Percentiles rank a stretch among this genome's conserved stretches.
These are phyloP conservation scores for Brassica rapa DNA, from an alignment of 345 rosid genomes.

Conservation along the genomic window DNA sequence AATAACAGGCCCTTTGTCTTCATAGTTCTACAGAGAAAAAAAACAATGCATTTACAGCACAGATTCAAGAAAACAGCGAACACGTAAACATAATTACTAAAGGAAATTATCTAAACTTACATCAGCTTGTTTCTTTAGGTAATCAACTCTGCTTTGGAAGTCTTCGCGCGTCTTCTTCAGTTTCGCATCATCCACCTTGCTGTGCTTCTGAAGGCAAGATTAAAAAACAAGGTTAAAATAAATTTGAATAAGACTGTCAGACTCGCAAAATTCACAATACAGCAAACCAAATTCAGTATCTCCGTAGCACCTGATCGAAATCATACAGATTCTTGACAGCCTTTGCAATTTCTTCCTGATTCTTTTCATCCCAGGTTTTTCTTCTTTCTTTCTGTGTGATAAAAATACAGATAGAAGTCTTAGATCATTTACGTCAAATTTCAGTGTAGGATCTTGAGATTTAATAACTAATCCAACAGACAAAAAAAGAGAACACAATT, in stretches of 20 bases:
- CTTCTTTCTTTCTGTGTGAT: constrained; percentile 68
- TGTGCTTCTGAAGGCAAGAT: constrained; percentile 64
- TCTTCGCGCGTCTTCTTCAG: constrained; percentile 79
- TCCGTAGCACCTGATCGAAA: constrained; percentile 68
- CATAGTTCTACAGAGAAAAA: constrained; percentile 55
- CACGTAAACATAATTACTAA: constrained; percentile 16
- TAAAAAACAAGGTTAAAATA: constrained; percentile 27
- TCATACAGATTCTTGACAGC: constrained; percentile 74
- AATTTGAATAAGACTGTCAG: constrained; percentile 8
- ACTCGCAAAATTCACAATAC: constrained; percentile 12
- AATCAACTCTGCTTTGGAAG: constrained; percentile 79
- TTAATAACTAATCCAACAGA: background rate
- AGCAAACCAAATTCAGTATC: constrained; percentile 29
- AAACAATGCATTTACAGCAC: constrained; percentile 21
- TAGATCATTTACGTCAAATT: background rate
- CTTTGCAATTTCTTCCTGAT: constrained; percentile 81
- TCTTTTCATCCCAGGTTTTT: constrained; percentile 88
- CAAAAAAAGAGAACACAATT: constrained; percentile 2
- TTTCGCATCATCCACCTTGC: constrained; percentile 63
- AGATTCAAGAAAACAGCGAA: constrained; percentile 11
- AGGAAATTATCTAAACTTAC: constrained; percentile 49
- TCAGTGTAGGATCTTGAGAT: background rate
- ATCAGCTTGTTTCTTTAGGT: constrained; percentile 79
- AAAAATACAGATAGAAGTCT: background rate
- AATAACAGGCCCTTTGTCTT: constrained; percentile 92